Conservation (phyloP, 78 protist genomes). For the Speleostelium caveatum region DNA sequence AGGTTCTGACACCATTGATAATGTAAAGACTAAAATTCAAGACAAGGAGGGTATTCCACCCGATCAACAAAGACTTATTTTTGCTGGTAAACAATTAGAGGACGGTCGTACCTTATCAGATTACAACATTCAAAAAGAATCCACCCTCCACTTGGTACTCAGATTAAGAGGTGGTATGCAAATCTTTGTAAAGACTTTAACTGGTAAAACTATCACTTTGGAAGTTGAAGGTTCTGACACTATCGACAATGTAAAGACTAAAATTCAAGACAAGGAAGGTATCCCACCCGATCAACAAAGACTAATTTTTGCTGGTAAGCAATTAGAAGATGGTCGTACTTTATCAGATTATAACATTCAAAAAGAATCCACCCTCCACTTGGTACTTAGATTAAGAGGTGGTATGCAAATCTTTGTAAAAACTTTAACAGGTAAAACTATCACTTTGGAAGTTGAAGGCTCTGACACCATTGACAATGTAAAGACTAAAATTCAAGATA, state of each 20-base stretch:
- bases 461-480: conserved; percentile 97
- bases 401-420: conserved; percentile 93
- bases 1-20: no score
- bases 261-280: conserved; percentile 98
- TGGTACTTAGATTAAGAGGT: no score
- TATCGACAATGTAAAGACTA: no score
- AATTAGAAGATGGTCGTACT: conserved; percentile 97
- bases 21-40: no score
- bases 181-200: conserved; percentile 96
- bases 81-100: no score
- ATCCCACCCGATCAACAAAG: conserved; percentile 98
- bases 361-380: conserved; percentile 92
- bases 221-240: no score
- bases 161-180: conserved; percentile 87
- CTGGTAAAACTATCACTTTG: conserved; percentile 99
- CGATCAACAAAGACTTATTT: no score
- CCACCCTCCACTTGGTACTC: conserved; percentile 93
- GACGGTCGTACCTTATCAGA: no score
- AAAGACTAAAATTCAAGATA: conserved; percentile 98
- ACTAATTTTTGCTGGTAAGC: conserved; percentile 98
- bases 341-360: conserved; percentile 95
- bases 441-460: conserved; percentile 95
- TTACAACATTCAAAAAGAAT: no score
- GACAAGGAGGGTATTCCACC: no score
- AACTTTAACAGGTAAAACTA: conserved; percentile 92